Evolutionary conservation across 306 rosid species (phyloP), one percentile per base, ranked within the genome.

Genomic region (Abrus pulchellus): DNA sequence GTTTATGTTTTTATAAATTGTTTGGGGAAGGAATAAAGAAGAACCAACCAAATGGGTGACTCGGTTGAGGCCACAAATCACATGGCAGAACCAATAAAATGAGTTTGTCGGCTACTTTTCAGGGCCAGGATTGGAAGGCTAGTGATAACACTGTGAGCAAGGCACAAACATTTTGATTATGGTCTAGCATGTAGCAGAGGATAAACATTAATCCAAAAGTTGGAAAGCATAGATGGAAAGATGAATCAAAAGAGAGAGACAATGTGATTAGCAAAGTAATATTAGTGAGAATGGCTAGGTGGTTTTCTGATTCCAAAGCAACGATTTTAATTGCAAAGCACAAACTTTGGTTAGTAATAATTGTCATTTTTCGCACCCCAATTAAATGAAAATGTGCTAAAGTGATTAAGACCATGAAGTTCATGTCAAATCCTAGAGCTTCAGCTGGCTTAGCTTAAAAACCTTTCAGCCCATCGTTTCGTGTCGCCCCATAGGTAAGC

Each of bases 91-190:
- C 78, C 85, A 78, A 85, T 80, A 86, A 84, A 91, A 93, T 89
- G 93, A 91, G 96, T 89, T 89, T 93, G 98, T 95, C 97, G 94
- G 94, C 92, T 88, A 90, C 97, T 90, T 93, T 89, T 78, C 59
- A 68, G 68, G 89, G 90, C 88, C 67, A 71, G 89, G 92, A 88
- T 93, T 90, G 89, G 89, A 71, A 75, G 92, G 52, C 62, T 79
- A 77, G 90, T 66, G 84, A 85, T 84, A 83, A 82, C 82, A 30
- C 34, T 77, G 92, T 77, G 93, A 86, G 87, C 87, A 68, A 70
- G 77, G 85, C 86, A 81, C 84, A 84, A 83, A 89, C 89, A 87
- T 77, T 92, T 90, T 88, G 93, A 90, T 90, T 88, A 86, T 87
- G 92, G 89, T 86, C 91, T 85, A 83, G 84, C 83, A 89, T 85